Conservation (phyloP, 2,329 filamentous ascomycete species). For the Diaporthe aspalathi region DNA sequence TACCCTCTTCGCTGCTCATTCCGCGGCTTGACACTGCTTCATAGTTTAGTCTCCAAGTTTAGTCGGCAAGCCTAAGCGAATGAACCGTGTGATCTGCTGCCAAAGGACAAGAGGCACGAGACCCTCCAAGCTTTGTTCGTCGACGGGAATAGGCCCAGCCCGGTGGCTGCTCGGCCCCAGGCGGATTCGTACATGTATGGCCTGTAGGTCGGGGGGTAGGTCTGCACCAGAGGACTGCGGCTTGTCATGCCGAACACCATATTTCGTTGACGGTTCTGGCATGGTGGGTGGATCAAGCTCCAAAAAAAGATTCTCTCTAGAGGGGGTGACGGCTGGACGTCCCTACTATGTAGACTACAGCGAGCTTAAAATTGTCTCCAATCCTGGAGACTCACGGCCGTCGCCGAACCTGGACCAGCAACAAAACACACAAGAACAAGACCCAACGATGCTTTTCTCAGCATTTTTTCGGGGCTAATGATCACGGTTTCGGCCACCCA, state of each 20-base stretch:
- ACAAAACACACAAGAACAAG: background rate
- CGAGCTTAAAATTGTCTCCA: background rate
- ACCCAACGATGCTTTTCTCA: background rate
- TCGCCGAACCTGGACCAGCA: background rate
- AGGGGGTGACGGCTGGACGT: background rate
- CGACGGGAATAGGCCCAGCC: slow-evolving; percentile 3
- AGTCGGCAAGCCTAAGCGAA: background rate
- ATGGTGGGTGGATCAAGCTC: slow-evolving; percentile 10
- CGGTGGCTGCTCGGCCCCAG: background rate
- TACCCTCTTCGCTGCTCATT: slow-evolving; percentile 13
- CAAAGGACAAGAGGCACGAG: background rate
- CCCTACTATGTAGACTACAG: background rate
- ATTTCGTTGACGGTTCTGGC: background rate
- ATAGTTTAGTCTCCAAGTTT: background rate
- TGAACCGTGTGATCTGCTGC: slow-evolving; percentile 2
- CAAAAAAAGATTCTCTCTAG: background rate
- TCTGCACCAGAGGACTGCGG: background rate
- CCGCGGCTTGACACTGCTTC: slow-evolving; percentile 15
- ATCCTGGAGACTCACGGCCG: background rate
- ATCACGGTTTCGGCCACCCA: background rate
- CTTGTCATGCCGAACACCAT: background rate
- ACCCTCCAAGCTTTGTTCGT: background rate
- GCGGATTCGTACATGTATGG: background rate
- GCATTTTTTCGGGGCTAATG: background rate
- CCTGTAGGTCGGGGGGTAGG: background rate